These are phyloP conservation scores for Escovopsis sp. DNA, from an alignment of 2,329 filamentous ascomycete genomes.

Conservation along the genomic window DNA sequence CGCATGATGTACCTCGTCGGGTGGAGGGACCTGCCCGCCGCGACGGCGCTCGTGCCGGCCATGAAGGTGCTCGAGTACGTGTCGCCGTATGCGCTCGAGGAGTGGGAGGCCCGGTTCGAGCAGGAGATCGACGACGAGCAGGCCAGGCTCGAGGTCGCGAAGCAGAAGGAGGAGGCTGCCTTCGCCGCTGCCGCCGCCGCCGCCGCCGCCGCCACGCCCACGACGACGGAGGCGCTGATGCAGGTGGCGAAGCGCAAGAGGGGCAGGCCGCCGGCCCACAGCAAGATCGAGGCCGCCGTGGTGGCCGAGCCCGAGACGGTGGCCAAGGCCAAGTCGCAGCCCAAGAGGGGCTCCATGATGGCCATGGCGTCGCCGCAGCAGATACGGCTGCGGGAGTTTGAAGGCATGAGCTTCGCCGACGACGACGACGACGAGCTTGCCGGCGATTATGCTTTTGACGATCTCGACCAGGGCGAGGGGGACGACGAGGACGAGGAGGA, in stretches of 20 bases:
- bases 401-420: conserved; percentile 12
- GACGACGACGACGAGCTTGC: conserved; percentile 9
- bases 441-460: conserved; percentile 2
- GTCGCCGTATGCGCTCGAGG: conserved; percentile 39
- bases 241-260: conserved; percentile 9
- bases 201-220: neutral
- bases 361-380: conserved; percentile 23
- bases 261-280: conserved; percentile 17
- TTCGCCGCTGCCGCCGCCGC: too few relatives aligned
- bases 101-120: conserved; percentile 36
- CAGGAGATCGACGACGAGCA: conserved; percentile 28
- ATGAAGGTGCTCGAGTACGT: conserved; percentile 42
- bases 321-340: conserved; percentile 9
- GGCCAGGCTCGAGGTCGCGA: conserved; percentile 8
- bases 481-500: neutral
- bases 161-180: too few relatives aligned
- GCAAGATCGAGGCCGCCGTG: conserved; percentile 17
- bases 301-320: conserved; percentile 14
- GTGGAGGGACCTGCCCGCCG: conserved; percentile 37
- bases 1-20: conserved; percentile 40
- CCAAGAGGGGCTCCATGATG: conserved; percentile 21
- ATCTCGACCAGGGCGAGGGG: neutral
- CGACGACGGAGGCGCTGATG: conserved; percentile 9
- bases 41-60: conserved; percentile 30
- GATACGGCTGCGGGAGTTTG: conserved; percentile 15